phyloP scores from a whole-genome alignment of 2,329 filamentous ascomycete genomes.

The Colletotrichum graminicola region DNA sequence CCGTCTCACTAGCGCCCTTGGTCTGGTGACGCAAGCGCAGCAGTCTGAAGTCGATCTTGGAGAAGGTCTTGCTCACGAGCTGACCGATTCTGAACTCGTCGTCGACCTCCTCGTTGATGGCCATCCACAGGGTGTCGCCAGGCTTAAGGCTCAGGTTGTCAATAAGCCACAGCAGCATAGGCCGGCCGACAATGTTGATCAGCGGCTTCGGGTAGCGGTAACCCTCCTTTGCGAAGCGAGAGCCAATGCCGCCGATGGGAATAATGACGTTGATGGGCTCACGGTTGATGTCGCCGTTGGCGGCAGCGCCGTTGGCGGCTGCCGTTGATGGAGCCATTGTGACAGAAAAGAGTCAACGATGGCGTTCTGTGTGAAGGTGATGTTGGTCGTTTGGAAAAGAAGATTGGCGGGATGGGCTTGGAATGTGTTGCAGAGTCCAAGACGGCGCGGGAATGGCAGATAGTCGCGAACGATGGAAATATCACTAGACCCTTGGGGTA shows the following conservation, averaged over 20 bases:
- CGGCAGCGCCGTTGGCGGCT: slow-evolving; percentile 31
- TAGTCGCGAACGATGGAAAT: slow-evolving; percentile 28
- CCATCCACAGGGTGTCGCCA: slow-evolving; percentile 49
- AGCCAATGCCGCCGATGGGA: slow-evolving; percentile 50
- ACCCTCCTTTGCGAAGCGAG: slow-evolving; percentile 48
- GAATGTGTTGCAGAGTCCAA: slow-evolving; percentile 11
- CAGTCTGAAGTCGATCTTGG: slow-evolving; percentile 45
- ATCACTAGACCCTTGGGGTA: slow-evolving; percentile 14
- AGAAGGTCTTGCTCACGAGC: slow-evolving; percentile 46
- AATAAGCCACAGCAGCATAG: slow-evolving; percentile 50
- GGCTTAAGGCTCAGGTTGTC: slow-evolving; percentile 46
- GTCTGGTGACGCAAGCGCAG: slow-evolving; percentile 47
- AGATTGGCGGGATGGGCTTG: slow-evolving; percentile 4
- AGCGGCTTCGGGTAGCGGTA: slow-evolving; percentile 50
- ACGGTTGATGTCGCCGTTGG: slow-evolving; percentile 30
- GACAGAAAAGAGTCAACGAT: slow-evolving; percentile 7
- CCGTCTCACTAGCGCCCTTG: slow-evolving; percentile 49
- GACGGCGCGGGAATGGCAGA: slow-evolving; percentile 3
- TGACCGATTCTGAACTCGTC: slow-evolving; percentile 48
- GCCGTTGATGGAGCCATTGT: slow-evolving; percentile 34
- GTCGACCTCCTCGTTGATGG: slow-evolving; percentile 48
- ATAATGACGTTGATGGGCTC: slow-evolving; percentile 50
- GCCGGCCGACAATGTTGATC: slow-evolving; percentile 50
- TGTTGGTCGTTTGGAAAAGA: slow-evolving; percentile 6
- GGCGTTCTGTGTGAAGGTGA: neutral